Conservation (phyloP, 306 rosid species). For the Hippophae gyantsensis region DNA sequence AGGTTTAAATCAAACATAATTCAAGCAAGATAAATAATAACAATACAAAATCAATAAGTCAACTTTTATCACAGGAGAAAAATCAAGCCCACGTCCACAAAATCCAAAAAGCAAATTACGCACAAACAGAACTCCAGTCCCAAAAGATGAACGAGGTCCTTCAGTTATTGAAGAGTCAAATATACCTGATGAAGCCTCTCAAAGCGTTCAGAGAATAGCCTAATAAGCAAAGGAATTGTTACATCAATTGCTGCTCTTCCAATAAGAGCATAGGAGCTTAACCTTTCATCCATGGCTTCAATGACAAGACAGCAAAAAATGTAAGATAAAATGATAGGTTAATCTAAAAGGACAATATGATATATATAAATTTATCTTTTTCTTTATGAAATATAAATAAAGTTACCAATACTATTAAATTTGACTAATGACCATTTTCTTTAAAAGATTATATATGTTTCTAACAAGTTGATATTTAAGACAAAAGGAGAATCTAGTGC, state of each 20-base stretch:
- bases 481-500: too few species aligned
- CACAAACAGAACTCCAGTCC: neutral
- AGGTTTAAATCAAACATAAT: neutral
- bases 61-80: conserved; percentile 1
- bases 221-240: conserved; percentile 64
- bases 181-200: conserved; percentile 69
- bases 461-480: too few species aligned
- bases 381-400: too few species aligned
- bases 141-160: conserved; percentile 6
- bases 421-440: too few species aligned
- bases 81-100: neutral
- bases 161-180: conserved; percentile 10
- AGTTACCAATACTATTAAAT: too few species aligned
- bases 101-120: conserved; percentile 5
- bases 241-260: conserved; percentile 74
- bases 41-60: neutral
- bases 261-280: conserved; percentile 87
- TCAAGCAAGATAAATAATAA: neutral
- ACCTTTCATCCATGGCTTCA: conserved; percentile 96
- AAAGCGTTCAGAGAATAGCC: conserved; percentile 59
- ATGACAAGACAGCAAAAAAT: conserved; percentile 18
- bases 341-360: too few species aligned
- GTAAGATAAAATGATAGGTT: neutral
- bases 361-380: too few species aligned
- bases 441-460: too few species aligned